Base-by-base conservation (phyloP, 106 monocot genomes). In the Dioscorea zingiberensis region DNA sequence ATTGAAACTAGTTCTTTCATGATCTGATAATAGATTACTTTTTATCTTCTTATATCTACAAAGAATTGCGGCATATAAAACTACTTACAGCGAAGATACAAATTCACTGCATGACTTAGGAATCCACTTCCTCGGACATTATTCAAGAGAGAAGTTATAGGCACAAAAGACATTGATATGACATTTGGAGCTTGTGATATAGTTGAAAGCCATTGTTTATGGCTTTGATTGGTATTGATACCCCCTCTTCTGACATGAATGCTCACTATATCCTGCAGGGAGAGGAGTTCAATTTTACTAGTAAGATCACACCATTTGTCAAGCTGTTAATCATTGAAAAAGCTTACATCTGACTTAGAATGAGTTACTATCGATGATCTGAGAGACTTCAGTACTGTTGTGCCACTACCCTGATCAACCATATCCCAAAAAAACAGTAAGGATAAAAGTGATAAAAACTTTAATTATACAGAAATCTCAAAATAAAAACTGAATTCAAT, bases 51-150 rank as follows among this genome's bases (percentile, higher is more conserved):
- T 7, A 30, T 38, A 2, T 38, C 38, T 38, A 38, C 10, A 10
- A 8, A 38, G 10, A 38, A 0, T 38, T 38, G 6, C 0, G 10
- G 38, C 38, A 38, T 6, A 38, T 29, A 21, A 21, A 60, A 46
- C 28, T 57, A 80, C 87, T 79, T 77, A 92, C 91, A 80, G 2
- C 87, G 87, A 62, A 92, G 91, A 48, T 92, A 87, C n/a, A 84
- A 77, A 63, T 92, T 92, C 66, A 92, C 62, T 24, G 91, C 91
- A 80, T 92, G 91, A 22, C 59, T 84, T 51, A 92, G 67, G 53
- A 92, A 92, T 27, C 91, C 91, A 68, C 61, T 79, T 24, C 91
- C 91, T 57, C 18, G 62, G 47, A 87, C 78, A 70, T 84, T 84
- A 74, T 69, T 75, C 30, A 87, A 73, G 19, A 92, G 71, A 63